Conservation (phyloP, 345 rosid genomes). For the Clarkia xantiana region DNA sequence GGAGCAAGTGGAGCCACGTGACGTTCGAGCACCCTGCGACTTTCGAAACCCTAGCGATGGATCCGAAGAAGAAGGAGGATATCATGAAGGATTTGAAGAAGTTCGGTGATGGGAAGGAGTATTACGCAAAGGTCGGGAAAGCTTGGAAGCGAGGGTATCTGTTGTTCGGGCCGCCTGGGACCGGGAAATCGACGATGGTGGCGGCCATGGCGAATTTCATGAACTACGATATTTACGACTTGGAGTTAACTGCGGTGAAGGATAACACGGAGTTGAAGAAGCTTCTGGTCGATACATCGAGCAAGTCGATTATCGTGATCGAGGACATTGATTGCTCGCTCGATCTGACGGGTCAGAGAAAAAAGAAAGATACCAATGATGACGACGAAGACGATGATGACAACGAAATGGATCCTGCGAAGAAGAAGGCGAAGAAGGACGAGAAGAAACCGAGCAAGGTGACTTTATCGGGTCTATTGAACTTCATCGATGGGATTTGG, state of each 20-base stretch:
- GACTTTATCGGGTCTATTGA: slow-evolving; percentile 15
- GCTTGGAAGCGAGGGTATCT: slow-evolving; percentile 14
- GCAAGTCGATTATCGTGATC: slow-evolving; percentile 17
- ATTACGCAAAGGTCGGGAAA: slow-evolving; percentile 10
- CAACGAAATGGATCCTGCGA: neutral
- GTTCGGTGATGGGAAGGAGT: slow-evolving; percentile 11
- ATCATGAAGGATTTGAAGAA: slow-evolving; percentile 7
- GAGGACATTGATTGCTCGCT: slow-evolving; percentile 19
- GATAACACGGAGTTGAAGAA: slow-evolving; percentile 13
- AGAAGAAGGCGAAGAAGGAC: slow-evolving; percentile 1
- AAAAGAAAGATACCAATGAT: neutral
- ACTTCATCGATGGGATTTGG: slow-evolving; percentile 16
- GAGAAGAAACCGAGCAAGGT: slow-evolving; percentile 10
- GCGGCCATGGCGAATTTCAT: slow-evolving; percentile 15
- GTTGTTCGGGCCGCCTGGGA: slow-evolving; percentile 14
- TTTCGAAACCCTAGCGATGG: slow-evolving; percentile 14
- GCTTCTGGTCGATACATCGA: slow-evolving; percentile 11
- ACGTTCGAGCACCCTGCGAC: slow-evolving; percentile 16
- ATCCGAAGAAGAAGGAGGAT: slow-evolving; percentile 10
- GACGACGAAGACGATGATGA: slow-evolving; percentile 1
- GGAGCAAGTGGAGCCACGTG: slow-evolving; percentile 11
- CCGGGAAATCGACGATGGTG: slow-evolving; percentile 18
- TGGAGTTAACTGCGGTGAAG: slow-evolving; percentile 14
- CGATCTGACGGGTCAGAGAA: slow-evolving; percentile 13
- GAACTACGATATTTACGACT: slow-evolving; percentile 11